These are phyloP conservation scores for Solanum hybrid DNA, from an alignment of 305 asterid genomes.

Conservation along the genomic window DNA sequence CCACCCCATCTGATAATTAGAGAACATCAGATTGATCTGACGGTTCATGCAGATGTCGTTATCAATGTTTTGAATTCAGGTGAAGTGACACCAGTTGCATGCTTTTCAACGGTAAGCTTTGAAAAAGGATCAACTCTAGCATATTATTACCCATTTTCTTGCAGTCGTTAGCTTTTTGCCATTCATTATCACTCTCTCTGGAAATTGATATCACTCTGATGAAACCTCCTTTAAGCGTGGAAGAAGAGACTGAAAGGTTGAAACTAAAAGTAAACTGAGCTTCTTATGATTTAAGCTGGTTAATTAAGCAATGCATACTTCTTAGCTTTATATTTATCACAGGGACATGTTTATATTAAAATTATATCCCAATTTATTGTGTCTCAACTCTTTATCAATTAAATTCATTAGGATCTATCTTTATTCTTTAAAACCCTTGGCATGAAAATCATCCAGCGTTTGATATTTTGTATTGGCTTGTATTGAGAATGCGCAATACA, in stretches of 20 bases:
- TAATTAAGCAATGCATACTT: neutral
- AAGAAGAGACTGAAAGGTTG: neutral
- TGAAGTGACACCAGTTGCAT: conserved; percentile 57
- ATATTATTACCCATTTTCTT: neutral
- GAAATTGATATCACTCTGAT: neutral
- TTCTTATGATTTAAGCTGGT: neutral
- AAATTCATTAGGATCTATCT: neutral
- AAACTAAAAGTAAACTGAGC: neutral
- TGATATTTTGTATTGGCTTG: conserved; percentile 4
- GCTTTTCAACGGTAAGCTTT: conserved; percentile 66
- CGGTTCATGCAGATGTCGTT: conserved; percentile 47
- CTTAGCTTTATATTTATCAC: neutral
- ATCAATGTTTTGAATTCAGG: conserved; percentile 55
- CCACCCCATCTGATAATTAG: conserved; percentile 50
- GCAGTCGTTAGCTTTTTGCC: neutral
- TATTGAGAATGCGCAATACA: neutral
- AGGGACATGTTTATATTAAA: neutral
- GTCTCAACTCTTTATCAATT: neutral
- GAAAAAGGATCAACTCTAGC: neutral
- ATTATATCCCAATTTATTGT: neutral
- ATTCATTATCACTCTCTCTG: neutral
- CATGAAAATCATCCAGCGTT: neutral
- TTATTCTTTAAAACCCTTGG: neutral
- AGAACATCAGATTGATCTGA: conserved; percentile 34
- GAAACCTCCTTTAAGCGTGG: neutral